Conservation (phyloP, 352 stramenopile species). For the Pythium vanterpoolii region DNA sequence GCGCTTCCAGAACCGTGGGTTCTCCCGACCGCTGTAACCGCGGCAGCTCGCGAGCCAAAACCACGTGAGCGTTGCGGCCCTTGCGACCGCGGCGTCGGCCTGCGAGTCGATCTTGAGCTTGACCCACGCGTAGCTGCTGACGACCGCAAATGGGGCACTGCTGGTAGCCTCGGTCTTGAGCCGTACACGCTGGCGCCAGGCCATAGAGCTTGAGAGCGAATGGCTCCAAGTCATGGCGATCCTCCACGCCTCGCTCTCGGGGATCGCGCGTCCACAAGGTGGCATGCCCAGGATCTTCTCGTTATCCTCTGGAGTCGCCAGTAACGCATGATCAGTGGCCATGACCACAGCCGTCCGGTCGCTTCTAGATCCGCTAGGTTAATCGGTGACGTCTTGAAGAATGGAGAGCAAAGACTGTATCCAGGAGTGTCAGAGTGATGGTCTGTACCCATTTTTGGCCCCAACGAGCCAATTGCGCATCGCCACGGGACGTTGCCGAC, state of each 20-base stretch:
- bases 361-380: not conserved
- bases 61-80: conserved; percentile 4
- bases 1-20: conserved; percentile 14
- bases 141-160: not conserved
- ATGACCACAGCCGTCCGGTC: not conserved
- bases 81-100: not conserved
- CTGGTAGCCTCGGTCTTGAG: not conserved
- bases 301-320: not conserved
- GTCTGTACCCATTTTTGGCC: not conserved
- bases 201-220: not conserved
- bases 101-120: not conserved
- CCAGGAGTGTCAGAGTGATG: no score
- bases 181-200: not conserved
- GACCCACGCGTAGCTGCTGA: conserved; percentile 14
- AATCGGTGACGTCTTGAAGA: no score
- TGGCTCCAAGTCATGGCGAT: conserved; percentile 5
- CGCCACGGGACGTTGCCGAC: no score
- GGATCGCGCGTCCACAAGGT: not conserved
- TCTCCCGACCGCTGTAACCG: conserved; percentile 5
- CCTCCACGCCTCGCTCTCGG: conserved; percentile 8
- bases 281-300: not conserved
- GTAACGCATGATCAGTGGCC: no score
- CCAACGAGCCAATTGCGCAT: not conserved
- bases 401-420: no score
- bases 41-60: conserved; percentile 1